A percentile compares a stretch with the other conserved stretches of the same genome.
Conservation (phyloP, 2,329 filamentous ascomycete genomes). For the Colletotrichum tabaci region DNA sequence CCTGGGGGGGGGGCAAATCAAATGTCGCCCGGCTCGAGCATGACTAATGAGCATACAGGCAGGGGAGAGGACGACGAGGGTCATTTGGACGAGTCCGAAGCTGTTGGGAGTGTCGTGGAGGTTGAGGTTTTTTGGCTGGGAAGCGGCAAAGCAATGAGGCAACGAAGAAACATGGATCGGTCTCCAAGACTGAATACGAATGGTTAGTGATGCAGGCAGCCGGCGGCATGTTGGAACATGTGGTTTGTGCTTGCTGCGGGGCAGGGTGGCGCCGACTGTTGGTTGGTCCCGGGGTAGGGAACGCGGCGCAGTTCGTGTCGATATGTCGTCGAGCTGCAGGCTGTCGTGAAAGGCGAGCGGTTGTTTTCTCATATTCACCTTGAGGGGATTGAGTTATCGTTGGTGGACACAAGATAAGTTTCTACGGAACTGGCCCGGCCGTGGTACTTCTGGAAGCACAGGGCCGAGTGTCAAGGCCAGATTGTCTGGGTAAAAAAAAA, state of each 20-base stretch:
- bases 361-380: not conserved
- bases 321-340: not conserved
- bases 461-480: too few relatives aligned
- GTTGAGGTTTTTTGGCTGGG: not conserved
- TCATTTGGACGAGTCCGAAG: constrained; percentile 3
- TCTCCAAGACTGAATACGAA: not conserved
- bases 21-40: constrained; percentile 1
- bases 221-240: constrained; percentile 6
- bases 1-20: constrained; percentile 10
- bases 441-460: too few relatives aligned
- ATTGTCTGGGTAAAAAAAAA: too few relatives aligned
- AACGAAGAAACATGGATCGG: too few relatives aligned
- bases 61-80: not conserved
- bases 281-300: not conserved
- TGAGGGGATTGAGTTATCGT: too few relatives aligned
- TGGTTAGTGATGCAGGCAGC: constrained; percentile 12
- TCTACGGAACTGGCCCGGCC: too few relatives aligned
- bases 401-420: not conserved
- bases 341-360: constrained; percentile 3
- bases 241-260: constrained; percentile 12
- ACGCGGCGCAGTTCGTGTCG: not conserved
- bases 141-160: not conserved
- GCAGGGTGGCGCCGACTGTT: not conserved
- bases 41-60: constrained; percentile 20
- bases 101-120: not conserved